phyloP scores from a whole-genome alignment of 208 protist genomes.

The Trypanosoma avium region DNA sequence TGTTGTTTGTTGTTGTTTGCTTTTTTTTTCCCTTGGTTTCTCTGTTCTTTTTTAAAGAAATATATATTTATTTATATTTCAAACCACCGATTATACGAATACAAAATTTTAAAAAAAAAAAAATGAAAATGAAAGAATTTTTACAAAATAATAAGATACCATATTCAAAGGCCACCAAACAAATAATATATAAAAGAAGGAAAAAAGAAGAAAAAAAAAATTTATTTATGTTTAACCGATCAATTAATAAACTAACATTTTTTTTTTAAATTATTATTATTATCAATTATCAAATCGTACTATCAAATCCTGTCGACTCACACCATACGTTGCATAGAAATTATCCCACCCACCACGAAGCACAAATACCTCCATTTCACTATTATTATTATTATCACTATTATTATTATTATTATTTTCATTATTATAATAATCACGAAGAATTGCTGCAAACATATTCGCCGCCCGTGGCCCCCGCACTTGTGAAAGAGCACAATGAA shows the following conservation, averaged over 20 bases:
- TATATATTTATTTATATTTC: too few species aligned
- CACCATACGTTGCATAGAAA: conserved; percentile 56
- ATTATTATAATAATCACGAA: conserved; percentile 35
- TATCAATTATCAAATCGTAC: too few species aligned
- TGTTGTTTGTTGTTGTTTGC: too few species aligned
- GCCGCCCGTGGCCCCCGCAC: conserved; percentile 66
- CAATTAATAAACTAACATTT: too few species aligned
- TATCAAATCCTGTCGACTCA: conserved; percentile 51
- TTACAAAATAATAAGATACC: too few species aligned
- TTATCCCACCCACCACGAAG: conserved; percentile 66
- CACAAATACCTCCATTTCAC: conserved; percentile 51
- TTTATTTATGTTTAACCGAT: not conserved
- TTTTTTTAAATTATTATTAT: too few species aligned
- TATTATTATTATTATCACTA: too few species aligned
- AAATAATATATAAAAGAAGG: conserved; percentile 1
- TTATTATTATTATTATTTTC: too few species aligned
- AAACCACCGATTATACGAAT: too few species aligned
- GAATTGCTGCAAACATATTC: conserved; percentile 45
- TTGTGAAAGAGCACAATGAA: conserved; percentile 79
- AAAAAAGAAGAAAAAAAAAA: conserved; percentile 9
- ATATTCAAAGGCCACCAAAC: too few species aligned
- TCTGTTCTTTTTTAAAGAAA: too few species aligned
- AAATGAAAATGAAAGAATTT: not conserved
- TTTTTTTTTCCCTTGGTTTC: too few species aligned
- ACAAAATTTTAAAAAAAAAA: not conserved